Evolutionary conservation across 371 early-diverging fungal species (phyloP), one percentile per base, ranked within the genome.

Genomic region (Chytridium lagenaria): DNA sequence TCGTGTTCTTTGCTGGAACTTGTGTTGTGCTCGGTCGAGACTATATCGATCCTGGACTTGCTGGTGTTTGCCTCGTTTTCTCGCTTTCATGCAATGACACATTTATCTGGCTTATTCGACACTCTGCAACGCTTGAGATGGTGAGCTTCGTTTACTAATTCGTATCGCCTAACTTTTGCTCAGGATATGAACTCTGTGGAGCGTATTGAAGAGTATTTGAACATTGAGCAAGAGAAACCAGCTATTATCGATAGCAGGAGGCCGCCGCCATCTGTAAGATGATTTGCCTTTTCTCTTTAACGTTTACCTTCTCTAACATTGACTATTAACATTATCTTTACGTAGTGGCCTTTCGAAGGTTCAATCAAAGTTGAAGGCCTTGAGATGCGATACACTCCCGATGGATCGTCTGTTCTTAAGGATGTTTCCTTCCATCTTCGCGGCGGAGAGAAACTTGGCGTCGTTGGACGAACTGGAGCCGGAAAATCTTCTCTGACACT

Each of bases 1-100:
- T 95, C 26, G 79, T 92, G 2, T 91, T 92, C 80, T 80, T 84
- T 69, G 88, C 93, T 31, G 91, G 90, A n/a, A 23, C 88, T 86
- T 44, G 79, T 88, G 57, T 68, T 89, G 36, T 65, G 5, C 38
- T 70, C 0, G 59, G 67, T 37, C 10, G 66, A 19, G 71, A 92
- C 31, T 2, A n/a, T 15, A 68, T 83, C 36, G 91, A 90, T 69
- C 83, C 92, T 0, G 94, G 90, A 2, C 78, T 90, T 36, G 92
- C 92, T 1, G 96, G 93, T 63, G 78, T 95, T 22, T 86, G 89
- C 1, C 83, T 97, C 5, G 87, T 89, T 55, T 95, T 92, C 74
- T 90, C 95, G n/a, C 80, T 93, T 49, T 79, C 82, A 51, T 89
- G 92, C 69, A 89, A 90, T 0, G 86, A 89, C 55, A 85, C 88